These are phyloP conservation scores for Galium porrigens DNA, from an alignment of 305 asterid species.

Conservation along the genomic window DNA sequence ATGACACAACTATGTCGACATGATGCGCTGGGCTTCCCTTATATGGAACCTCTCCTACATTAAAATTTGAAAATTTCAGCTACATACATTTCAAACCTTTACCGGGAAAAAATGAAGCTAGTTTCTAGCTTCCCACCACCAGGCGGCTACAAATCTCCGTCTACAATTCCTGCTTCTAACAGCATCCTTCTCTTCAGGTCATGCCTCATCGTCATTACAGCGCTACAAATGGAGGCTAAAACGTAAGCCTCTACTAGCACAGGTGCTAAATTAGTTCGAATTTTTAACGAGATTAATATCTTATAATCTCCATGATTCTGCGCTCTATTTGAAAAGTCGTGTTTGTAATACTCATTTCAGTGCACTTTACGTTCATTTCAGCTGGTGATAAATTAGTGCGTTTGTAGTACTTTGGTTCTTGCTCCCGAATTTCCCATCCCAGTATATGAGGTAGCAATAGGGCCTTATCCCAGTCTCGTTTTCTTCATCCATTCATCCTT, in stretches of 20 bases:
- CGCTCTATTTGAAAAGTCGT: not conserved
- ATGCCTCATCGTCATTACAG: not conserved
- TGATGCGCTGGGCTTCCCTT: conserved; percentile 10
- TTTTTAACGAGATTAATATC: no score
- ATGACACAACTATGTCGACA: conserved; percentile 49
- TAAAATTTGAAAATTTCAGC: not conserved
- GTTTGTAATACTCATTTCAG: no score
- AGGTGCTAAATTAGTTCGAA: not conserved
- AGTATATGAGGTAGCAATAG: conserved; percentile 22
- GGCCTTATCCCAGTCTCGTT: conserved; percentile 40
- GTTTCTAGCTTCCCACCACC: not conserved
- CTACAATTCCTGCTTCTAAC: not conserved
- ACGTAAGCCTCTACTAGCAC: not conserved
- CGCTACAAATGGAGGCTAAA: not conserved
- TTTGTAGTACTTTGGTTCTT: no score
- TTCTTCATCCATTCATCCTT: conserved; percentile 18
- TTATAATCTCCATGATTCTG: no score
- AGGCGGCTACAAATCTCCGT: not conserved
- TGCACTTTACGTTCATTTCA: no score
- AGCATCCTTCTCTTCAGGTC: not conserved
- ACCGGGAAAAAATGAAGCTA: not conserved
- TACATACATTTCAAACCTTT: not conserved
- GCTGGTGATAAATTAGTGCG: no score
- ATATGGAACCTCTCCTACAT: not conserved
- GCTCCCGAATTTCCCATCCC: not conserved